Conservation (phyloP, 2,329 filamentous ascomycete species). For the Pyrenochaeta sp. region DNA sequence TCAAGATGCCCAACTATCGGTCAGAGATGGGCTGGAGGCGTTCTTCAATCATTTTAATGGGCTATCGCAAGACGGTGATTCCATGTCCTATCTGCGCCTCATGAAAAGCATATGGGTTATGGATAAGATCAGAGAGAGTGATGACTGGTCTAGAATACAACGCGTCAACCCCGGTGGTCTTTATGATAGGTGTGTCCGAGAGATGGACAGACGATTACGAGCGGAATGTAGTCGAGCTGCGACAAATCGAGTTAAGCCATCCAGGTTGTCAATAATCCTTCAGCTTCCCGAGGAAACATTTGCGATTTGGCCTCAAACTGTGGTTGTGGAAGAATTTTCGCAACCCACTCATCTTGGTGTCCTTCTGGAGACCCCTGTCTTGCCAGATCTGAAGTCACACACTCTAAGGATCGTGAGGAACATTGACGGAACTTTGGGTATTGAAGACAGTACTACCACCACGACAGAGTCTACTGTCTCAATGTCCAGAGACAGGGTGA, state of each 20-base stretch:
- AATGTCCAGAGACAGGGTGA: neutral
- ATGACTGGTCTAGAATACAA: constrained; percentile 8
- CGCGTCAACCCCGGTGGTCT: constrained; percentile 10
- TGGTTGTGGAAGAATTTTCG: neutral
- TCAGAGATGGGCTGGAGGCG: constrained; percentile 11
- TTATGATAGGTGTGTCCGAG: constrained; percentile 13
- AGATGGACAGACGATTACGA: constrained; percentile 10
- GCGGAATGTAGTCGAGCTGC: constrained; percentile 10
- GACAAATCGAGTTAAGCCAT: neutral
- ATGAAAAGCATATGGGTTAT: constrained; percentile 23
- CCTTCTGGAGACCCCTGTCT: constrained; percentile 6
- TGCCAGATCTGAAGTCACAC: constrained; percentile 12
- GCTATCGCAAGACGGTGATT: neutral
- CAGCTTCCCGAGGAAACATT: constrained; percentile 14
- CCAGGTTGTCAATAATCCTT: constrained; percentile 7
- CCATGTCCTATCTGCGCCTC: constrained; percentile 12
- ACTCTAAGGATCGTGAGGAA: constrained; percentile 10
- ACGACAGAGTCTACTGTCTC: constrained; percentile 1
- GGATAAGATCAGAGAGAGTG: constrained; percentile 10
- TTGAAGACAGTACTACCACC: constrained; percentile 12
- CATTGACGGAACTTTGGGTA: constrained; percentile 12
- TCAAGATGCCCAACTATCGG: neutral
- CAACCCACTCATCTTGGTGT: constrained; percentile 1
- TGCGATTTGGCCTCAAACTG: constrained; percentile 10
- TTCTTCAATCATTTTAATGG: constrained; percentile 17